These are phyloP conservation scores for Balakata baccata DNA, from an alignment of 345 rosid species.

Conservation along the genomic window DNA sequence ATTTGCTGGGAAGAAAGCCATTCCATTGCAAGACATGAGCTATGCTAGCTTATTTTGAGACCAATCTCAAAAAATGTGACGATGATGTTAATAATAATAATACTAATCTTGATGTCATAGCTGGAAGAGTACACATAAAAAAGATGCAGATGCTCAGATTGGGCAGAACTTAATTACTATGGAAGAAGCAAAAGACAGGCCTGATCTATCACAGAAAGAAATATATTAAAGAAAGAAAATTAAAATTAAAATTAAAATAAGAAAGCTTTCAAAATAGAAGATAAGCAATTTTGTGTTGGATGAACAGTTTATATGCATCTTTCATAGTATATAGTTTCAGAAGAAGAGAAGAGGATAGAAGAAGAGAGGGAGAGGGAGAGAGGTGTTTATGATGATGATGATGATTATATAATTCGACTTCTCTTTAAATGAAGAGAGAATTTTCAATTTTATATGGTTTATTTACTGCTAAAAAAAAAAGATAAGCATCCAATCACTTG, in stretches of 20 bases:
- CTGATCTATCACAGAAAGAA: slow-evolving; percentile 6
- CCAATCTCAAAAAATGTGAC: slow-evolving; percentile 13
- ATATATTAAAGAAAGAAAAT: background rate
- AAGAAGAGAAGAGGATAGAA: slow-evolving; percentile 7
- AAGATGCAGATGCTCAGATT: slow-evolving; percentile 4
- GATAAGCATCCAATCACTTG: background rate
- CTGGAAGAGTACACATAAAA: background rate
- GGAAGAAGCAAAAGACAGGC: slow-evolving; percentile 13
- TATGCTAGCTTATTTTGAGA: slow-evolving; percentile 9
- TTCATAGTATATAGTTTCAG: slow-evolving; percentile 10
- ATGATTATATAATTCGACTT: slow-evolving; percentile 33
- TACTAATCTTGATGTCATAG: slow-evolving; percentile 22
- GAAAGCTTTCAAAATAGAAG: slow-evolving; percentile 14
- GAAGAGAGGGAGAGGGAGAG: slow-evolving; percentile 12
- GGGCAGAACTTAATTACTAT: slow-evolving; percentile 3
- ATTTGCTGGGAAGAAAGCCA: slow-evolving; percentile 83
- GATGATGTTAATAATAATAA: background rate
- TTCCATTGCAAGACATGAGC: slow-evolving; percentile 75
- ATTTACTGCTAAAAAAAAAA: background rate
- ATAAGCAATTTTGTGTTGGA: slow-evolving; percentile 26
- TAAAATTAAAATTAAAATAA: background rate
- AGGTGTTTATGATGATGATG: slow-evolving; percentile 9
- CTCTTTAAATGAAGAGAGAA: slow-evolving; percentile 38
- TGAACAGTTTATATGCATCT: slow-evolving; percentile 33
- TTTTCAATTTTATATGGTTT: slow-evolving; percentile 9